Conservation (phyloP, 768 basidiomycete species). For the Nidularia pulvinata region DNA sequence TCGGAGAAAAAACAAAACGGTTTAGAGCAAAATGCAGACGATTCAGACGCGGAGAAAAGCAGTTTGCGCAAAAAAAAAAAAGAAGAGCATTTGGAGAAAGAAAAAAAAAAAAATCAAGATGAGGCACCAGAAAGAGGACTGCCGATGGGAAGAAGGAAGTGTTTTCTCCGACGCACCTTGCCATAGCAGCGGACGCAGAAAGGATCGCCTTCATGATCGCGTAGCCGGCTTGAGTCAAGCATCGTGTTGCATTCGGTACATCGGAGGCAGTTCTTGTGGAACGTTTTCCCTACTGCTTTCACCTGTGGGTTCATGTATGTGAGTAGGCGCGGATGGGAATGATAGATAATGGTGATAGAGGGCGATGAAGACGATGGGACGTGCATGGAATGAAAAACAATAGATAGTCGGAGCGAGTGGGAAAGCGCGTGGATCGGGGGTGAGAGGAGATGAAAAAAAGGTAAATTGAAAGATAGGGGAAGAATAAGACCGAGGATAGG, state of each 20-base stretch:
- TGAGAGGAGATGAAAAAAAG: too few relatives aligned
- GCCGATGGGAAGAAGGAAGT: background rate
- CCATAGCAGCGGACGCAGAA: constrained; percentile 73
- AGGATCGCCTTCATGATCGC: constrained; percentile 76
- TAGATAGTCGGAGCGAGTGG: background rate
- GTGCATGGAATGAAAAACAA: background rate
- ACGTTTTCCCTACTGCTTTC: constrained; percentile 81
- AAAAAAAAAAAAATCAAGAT: too few relatives aligned
- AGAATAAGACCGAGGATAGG: too few relatives aligned
- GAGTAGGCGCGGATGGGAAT: too few relatives aligned
- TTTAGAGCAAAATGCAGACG: too few relatives aligned
- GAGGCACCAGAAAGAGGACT: background rate
- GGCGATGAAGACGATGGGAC: too few relatives aligned
- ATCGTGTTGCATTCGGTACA: constrained; percentile 69
- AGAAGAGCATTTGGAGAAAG: background rate
- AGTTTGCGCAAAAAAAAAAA: too few relatives aligned
- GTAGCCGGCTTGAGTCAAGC: constrained; percentile 71
- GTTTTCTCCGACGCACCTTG: constrained; percentile 38
- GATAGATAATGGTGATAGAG: too few relatives aligned
- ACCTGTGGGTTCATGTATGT: constrained; percentile 29
- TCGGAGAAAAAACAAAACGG: too few relatives aligned
- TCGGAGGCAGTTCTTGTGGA: constrained; percentile 76
- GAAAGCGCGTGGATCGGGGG: background rate
- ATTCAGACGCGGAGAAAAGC: too few relatives aligned
- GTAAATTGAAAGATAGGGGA: too few relatives aligned